phyloP scores from a whole-genome alignment of 176 grass and related monocot species.

The Sorghum bicolor region Sorghum_bicolor_NCBIv3 NC_012871.2:75006501-75007000 shows the following conservation, averaged over 20 bases:
- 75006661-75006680: conserved; percentile 67
- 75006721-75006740: conserved; percentile 49
- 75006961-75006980: neutral
- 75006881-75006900: conserved; percentile 22
- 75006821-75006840: conserved; percentile 53
- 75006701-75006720: conserved; percentile 98
- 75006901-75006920: neutral
- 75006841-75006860: conserved; percentile 44
- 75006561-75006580: conserved; percentile 72
- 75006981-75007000: neutral
- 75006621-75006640: conserved; percentile 20
- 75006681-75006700: conserved; percentile 92
- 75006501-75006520: conserved; percentile 51
- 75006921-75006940: neutral
- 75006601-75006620: conserved; percentile 71
- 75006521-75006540: conserved; percentile 46
- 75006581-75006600: conserved; percentile 96
- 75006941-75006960: neutral
- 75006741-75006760: conserved; percentile 30
- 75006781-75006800: conserved; percentile 25
- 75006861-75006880: conserved; percentile 36
- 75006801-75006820: conserved; percentile 38
- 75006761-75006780: conserved; percentile 23
- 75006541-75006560: conserved; percentile 45
- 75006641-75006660: conserved; percentile 53